A percentile compares a stretch with the other conserved stretches of the same genome.
phyloP scores from a whole-genome alignment of 2,329 filamentous ascomycete species.

The Lachnellula suecica region DNA sequence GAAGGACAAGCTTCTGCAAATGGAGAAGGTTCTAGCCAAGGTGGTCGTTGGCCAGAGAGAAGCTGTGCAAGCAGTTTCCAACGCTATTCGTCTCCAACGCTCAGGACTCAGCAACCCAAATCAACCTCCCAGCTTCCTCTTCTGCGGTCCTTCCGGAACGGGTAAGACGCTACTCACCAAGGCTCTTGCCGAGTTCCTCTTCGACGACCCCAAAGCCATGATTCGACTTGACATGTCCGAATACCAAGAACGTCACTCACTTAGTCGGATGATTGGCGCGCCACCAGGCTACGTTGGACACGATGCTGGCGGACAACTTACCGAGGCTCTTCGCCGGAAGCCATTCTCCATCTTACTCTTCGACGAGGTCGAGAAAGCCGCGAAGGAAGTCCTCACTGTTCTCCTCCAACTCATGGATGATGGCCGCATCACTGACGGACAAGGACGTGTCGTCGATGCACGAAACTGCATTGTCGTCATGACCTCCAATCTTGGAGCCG shows the following conservation, averaged over 20 bases:
- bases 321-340: conserved; percentile 87
- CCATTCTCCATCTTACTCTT: conserved; percentile 98
- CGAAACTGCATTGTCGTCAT: conserved; percentile 99
- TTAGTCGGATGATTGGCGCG: conserved; percentile 96
- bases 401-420: conserved; percentile 99
- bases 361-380: conserved; percentile 97
- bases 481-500: conserved; percentile 96
- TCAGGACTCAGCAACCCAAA: conserved; percentile 95
- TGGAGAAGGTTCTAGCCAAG: conserved; percentile 84
- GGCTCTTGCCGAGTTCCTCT: conserved; percentile 94
- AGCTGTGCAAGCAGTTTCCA: conserved; percentile 88
- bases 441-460: conserved; percentile 91
- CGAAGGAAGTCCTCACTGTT: conserved; percentile 95
- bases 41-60: conserved; percentile 93
- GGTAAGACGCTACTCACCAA: conserved; percentile 98
- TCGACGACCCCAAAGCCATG: conserved; percentile 96
- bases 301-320: conserved; percentile 92
- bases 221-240: conserved; percentile 99
- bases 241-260: conserved; percentile 94
- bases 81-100: conserved; percentile 91
- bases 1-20: conserved; percentile 97
- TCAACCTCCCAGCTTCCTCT: conserved; percentile 95
- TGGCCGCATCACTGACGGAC: conserved; percentile 95
- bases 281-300: conserved; percentile 97
- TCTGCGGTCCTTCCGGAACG: conserved; percentile 97